A percentile compares a stretch with the other conserved stretches of the same genome.
These are phyloP conservation scores for Talaromyces verruculosus DNA, from an alignment of 2,329 filamentous ascomycete species.

Conservation along the genomic window DNA sequence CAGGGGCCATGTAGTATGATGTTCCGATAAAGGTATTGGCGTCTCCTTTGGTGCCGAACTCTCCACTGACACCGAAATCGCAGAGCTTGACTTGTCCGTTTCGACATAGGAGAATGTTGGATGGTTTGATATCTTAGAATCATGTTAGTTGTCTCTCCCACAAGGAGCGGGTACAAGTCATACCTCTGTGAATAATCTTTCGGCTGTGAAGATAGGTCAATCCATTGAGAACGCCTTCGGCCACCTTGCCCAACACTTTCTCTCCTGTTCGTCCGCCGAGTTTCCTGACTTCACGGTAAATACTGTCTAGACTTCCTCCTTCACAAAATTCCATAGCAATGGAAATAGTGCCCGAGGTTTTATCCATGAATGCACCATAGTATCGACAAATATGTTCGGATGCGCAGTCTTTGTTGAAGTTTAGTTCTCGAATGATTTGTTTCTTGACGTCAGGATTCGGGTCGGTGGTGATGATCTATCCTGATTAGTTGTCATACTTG, in stretches of 20 bases:
- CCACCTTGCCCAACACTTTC: constrained; percentile 94
- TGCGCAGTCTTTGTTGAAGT: constrained; percentile 96
- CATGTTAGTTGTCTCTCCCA: not conserved
- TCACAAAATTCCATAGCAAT: constrained; percentile 99
- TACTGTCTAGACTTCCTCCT: constrained; percentile 90
- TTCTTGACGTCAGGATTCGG: constrained; percentile 98
- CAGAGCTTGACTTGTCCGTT: constrained; percentile 95
- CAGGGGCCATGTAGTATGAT: constrained; percentile 98
- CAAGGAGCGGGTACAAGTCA: not conserved
- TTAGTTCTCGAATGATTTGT: constrained; percentile 92
- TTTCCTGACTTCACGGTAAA: constrained; percentile 96
- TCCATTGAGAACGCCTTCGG: constrained; percentile 89
- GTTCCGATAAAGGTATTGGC: constrained; percentile 99
- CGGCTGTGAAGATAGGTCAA: constrained; percentile 92
- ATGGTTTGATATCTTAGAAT: constrained; percentile 82
- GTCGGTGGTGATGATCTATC: constrained; percentile 93
- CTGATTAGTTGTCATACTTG: constrained; percentile 20
- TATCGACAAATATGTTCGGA: constrained; percentile 96
- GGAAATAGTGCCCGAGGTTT: constrained; percentile 92
- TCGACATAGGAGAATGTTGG: constrained; percentile 90
- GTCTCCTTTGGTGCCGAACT: constrained; percentile 97
- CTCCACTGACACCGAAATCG: constrained; percentile 95
- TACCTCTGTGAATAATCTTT: constrained; percentile 89
- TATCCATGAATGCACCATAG: constrained; percentile 95
- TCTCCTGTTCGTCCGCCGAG: constrained; percentile 92